These are phyloP conservation scores for Populus simonii DNA, from an alignment of 345 rosid species.

Conservation along the genomic window DNA sequence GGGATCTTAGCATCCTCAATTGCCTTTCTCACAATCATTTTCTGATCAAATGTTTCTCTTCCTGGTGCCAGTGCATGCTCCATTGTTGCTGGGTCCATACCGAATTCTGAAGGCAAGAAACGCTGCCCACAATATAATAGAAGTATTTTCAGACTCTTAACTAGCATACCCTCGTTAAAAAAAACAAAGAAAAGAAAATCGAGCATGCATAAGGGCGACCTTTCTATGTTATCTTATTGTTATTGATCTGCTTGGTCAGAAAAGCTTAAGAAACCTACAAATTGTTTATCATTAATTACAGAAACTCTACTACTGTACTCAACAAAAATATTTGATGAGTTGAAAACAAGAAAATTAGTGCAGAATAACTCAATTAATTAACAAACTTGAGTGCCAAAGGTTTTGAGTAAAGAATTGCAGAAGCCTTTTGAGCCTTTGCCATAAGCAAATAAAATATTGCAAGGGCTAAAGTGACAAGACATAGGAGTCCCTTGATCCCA, in stretches of 20 bases:
- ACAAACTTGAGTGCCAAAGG: too few relatives aligned
- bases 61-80: slow-evolving; percentile 72
- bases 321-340: too few relatives aligned
- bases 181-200: neutral
- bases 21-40: slow-evolving; percentile 70
- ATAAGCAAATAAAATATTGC: neutral
- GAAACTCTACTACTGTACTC: too few relatives aligned
- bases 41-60: slow-evolving; percentile 70
- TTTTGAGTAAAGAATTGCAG: too few relatives aligned
- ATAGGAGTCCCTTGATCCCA: too few relatives aligned
- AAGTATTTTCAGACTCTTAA: neutral
- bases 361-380: too few relatives aligned
- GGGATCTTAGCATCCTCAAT: slow-evolving; percentile 78
- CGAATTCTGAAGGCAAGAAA: slow-evolving; percentile 87
- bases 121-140: slow-evolving; percentile 33
- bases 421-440: neutral
- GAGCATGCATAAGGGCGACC: neutral
- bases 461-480: neutral
- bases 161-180: neutral
- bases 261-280: neutral
- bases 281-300: too few relatives aligned
- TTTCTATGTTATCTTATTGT: neutral
- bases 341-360: too few relatives aligned
- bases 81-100: slow-evolving; percentile 82
- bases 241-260: neutral